These are phyloP conservation scores for Carex kokanica DNA, from an alignment of 176 grass and related monocot genomes.

Conservation along the genomic window DNA sequence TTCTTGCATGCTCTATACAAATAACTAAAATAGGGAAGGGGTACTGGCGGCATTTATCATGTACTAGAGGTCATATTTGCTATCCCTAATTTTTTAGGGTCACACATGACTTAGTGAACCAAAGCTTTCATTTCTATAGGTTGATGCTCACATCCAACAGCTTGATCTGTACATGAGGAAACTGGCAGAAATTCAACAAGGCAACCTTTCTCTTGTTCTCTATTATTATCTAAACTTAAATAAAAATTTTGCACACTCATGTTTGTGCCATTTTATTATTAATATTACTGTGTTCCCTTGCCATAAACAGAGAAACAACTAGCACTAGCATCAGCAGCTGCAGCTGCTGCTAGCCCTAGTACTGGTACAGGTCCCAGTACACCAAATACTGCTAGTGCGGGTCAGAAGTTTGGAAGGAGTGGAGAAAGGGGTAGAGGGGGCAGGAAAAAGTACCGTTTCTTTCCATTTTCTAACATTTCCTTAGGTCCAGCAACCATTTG, in stretches of 20 bases:
- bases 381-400: slow-evolving; percentile 31
- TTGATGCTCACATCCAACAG: slow-evolving; percentile 97
- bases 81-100: not conserved
- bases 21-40: not conserved
- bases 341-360: slow-evolving; percentile 24
- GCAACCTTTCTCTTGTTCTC: slow-evolving; percentile 31
- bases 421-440: slow-evolving; percentile 83
- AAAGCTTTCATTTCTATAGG: slow-evolving; percentile 47
- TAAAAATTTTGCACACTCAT: not conserved
- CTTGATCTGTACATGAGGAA: slow-evolving; percentile 95
- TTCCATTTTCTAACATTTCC: slow-evolving; percentile 3
- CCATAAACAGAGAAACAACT: slow-evolving; percentile 22
- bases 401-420: slow-evolving; percentile 54
- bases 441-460: slow-evolving; percentile 78
- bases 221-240: slow-evolving; percentile 6
- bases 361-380: slow-evolving; percentile 29
- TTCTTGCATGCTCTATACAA: slow-evolving; percentile 16
- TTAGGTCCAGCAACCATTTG: not conserved
- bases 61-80: not conserved
- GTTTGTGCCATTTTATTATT: slow-evolving; percentile 5
- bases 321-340: slow-evolving; percentile 44
- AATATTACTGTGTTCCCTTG: not conserved
- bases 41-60: not conserved
- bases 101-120: slow-evolving; percentile 10
- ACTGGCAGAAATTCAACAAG: slow-evolving; percentile 80